Evolutionary conservation across 2,329 filamentous ascomycete genomes (phyloP).

Genomic region (Sphaerostilbella broomeana): DNA sequence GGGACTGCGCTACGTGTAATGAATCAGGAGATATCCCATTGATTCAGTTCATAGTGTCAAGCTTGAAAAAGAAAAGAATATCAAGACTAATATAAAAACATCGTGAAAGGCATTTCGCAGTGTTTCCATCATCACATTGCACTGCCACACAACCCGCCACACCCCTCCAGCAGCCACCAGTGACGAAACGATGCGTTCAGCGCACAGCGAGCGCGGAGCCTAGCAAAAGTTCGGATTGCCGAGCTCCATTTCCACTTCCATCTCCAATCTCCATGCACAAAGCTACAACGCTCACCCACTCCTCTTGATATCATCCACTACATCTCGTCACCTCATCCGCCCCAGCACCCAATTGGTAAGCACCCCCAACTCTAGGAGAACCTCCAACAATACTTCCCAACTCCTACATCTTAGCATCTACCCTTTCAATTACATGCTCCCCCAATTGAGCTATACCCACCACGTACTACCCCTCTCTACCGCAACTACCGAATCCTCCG

Average conservation of each 20-base stretch:
- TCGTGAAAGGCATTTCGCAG: too few relatives aligned
- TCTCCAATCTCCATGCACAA: background rate
- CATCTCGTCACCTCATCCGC: background rate
- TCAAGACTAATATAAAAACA: too few relatives aligned
- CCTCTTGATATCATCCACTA: conserved; percentile 25
- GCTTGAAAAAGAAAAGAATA: too few relatives aligned
- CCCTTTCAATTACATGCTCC: background rate
- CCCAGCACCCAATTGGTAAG: conserved; percentile 5
- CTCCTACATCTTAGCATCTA: background rate
- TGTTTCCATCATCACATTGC: too few relatives aligned
- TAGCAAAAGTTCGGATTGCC: conserved; percentile 22
- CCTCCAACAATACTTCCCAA: background rate
- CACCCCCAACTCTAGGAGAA: background rate
- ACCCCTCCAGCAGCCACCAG: too few relatives aligned
- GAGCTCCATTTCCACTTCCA: conserved; percentile 12
- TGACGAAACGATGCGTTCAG: conserved; percentile 27
- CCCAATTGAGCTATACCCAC: conserved; percentile 2
- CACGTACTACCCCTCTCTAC: conserved; percentile 1
- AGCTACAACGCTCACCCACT: conserved; percentile 10
- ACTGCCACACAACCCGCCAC: too few relatives aligned
- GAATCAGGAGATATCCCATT: too few relatives aligned
- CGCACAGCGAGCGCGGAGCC: too few relatives aligned
- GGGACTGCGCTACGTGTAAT: too few relatives aligned
- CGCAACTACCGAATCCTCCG: conserved; percentile 3
- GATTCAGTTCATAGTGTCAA: too few relatives aligned